A percentile compares a stretch with the other conserved stretches of the same genome.
Conservation (phyloP, 1,139 yeast species). For the Taiozyma sp. region DNA sequence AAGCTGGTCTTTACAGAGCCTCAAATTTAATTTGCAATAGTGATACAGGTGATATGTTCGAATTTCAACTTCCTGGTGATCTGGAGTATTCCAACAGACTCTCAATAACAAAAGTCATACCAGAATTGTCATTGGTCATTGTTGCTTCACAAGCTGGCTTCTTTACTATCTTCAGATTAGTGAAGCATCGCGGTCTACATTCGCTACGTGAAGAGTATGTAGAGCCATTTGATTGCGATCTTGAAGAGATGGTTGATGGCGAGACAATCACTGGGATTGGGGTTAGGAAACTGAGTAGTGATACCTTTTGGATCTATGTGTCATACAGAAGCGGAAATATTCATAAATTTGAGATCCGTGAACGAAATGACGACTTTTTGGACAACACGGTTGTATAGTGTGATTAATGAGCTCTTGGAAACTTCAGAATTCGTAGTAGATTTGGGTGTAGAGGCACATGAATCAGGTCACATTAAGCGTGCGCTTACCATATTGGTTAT, state of each 20-base stretch:
- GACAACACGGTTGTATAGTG: background rate
- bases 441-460: no score
- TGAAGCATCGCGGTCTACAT: slow-evolving; percentile 50
- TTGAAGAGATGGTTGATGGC: background rate
- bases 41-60: slow-evolving; percentile 42
- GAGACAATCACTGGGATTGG: background rate
- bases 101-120: slow-evolving; percentile 46
- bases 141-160: slow-evolving; percentile 57
- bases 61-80: slow-evolving; percentile 27
- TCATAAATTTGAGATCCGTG: background rate
- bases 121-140: slow-evolving; percentile 49
- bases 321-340: background rate
- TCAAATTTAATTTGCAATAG: slow-evolving; percentile 49
- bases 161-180: slow-evolving; percentile 53
- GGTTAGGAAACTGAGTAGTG: background rate
- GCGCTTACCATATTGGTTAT: background rate
- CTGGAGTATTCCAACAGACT: slow-evolving; percentile 46
- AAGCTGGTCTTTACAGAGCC: slow-evolving; percentile 44
- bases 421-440: no score
- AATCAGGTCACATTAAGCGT: background rate
- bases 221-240: background rate
- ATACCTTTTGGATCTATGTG: background rate
- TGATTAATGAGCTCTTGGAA: no score
- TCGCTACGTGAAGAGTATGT: slow-evolving; percentile 56
- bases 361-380: background rate